A percentile compares a stretch with the other conserved stretches of the same genome.
Conservation (phyloP, 2,329 filamentous ascomycete species). For the Penicillium hordei region DNA sequence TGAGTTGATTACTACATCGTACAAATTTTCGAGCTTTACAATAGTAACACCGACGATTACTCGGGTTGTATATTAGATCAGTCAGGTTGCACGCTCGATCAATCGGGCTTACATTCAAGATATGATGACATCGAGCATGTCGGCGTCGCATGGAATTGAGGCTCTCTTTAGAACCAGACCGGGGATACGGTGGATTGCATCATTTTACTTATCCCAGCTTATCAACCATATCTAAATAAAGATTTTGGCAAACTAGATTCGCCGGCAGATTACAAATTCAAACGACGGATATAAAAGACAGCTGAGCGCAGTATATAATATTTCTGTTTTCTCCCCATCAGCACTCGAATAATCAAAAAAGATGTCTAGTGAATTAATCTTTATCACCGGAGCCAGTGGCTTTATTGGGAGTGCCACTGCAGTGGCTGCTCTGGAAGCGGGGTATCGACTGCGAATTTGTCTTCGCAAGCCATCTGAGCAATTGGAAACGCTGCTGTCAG, state of each 20-base stretch:
- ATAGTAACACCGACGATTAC: neutral
- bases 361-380: conserved; percentile 21
- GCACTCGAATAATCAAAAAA: conserved; percentile 6
- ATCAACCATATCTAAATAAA: neutral
- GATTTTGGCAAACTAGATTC: neutral
- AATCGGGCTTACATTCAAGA: neutral
- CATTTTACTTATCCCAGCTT: neutral
- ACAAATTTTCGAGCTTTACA: neutral
- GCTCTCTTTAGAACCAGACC: neutral
- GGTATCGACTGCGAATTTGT: conserved; percentile 25
- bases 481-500: conserved; percentile 11
- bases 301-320: neutral
- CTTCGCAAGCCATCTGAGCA: conserved; percentile 19
- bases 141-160: neutral
- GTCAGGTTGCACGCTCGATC: too few relatives aligned
- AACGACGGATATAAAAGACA: neutral
- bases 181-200: neutral
- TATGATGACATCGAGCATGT: neutral
- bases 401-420: conserved; percentile 28
- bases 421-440: conserved; percentile 19
- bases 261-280: neutral
- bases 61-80: neutral
- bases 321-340: neutral
- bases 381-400: conserved; percentile 29
- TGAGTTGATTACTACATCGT: neutral